Evolutionary conservation across 805 yeast species (phyloP), one percentile per base, ranked within the genome.

Genomic region (Saccharomycopsis javanensis): DNA sequence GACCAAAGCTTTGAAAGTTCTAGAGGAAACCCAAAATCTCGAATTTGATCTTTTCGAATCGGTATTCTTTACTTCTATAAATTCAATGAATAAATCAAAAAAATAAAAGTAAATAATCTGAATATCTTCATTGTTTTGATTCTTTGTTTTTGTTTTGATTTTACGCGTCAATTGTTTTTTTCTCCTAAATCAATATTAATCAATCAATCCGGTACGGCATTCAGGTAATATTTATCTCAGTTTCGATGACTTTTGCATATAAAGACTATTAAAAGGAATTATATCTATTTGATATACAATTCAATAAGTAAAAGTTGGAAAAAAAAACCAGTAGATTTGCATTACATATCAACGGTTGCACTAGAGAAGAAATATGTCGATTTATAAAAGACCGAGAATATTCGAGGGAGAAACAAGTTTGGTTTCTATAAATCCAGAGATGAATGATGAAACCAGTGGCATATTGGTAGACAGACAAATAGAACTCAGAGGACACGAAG

Each of bases 401-500:
- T 5, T 20, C 4, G 34, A n/a, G 5, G 57, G 28, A 42, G 28
- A 42, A 20, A 42, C 48, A 15, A 13, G 28, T 1, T 16, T 48
- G 27, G 37, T 53, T 8, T 5, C 28, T 23, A n/a, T 11, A 18
- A 27, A 20, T 8, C 28, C 3, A 10, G 31, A 33, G 16, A 30
- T 15, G 4, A 23, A 8, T 23, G 28, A 20, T 7, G 25, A 20
- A n/a, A 20, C 16, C 23, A 23, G 25, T n/a, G 11, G 23, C 15
- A 20, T 42, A 7, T 27, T 58, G 20, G n/a, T 58, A 11, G 50
- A 54, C n/a, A 37, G 46, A 11, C 8, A 34, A 13, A 27, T 57
- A 11, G 70, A 71, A 15, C 66, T 83, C 5, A 75, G 73, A 55
- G 83, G 83, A 6, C 86, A 82, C 62, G 62, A 69, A 13, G 83